Evolutionary conservation across 2,329 filamentous ascomycete genomes (phyloP).

Genomic region (Cytospora schulzeri): DNA sequence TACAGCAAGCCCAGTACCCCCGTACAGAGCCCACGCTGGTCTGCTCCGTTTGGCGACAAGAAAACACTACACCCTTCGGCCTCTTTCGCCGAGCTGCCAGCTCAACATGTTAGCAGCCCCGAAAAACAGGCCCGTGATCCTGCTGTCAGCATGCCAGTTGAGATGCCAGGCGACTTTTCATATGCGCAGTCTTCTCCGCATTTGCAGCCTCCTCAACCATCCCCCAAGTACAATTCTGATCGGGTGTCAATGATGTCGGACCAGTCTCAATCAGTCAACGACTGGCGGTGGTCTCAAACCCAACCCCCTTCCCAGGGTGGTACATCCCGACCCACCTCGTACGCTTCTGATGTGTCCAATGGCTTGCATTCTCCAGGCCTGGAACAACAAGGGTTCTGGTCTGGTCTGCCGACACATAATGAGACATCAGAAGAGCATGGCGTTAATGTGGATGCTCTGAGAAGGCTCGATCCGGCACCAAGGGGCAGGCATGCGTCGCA

Average conservation of each 20-base stretch:
- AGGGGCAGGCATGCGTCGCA: constrained; percentile 25
- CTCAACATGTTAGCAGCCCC: constrained; percentile 8
- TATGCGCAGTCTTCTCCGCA: constrained; percentile 40
- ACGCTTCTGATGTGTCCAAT: constrained; percentile 36
- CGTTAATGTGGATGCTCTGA: constrained; percentile 33
- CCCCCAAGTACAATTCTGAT: constrained; percentile 33
- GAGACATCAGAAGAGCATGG: constrained; percentile 51
- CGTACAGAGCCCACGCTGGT: constrained; percentile 30
- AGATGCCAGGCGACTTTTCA: constrained; percentile 53
- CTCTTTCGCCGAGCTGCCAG: constrained; percentile 45
- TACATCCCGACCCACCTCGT: constrained; percentile 41
- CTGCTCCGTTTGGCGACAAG: constrained; percentile 30
- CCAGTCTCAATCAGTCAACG: constrained; percentile 33
- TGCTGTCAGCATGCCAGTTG: constrained; percentile 34
- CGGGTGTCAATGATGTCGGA: constrained; percentile 36
- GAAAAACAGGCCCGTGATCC: constrained; percentile 5
- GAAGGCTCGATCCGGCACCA: constrained; percentile 31
- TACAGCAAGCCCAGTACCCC: constrained; percentile 38
- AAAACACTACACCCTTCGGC: constrained; percentile 33
- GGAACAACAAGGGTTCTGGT: constrained; percentile 45
- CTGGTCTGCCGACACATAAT: constrained; percentile 49
- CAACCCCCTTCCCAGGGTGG: constrained; percentile 34
- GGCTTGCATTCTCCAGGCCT: constrained; percentile 43
- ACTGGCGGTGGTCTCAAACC: constrained; percentile 47
- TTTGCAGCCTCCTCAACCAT: constrained; percentile 36